These are phyloP conservation scores for Triadica sebifera DNA, from an alignment of 345 rosid genomes.

Conservation along the genomic window DNA sequence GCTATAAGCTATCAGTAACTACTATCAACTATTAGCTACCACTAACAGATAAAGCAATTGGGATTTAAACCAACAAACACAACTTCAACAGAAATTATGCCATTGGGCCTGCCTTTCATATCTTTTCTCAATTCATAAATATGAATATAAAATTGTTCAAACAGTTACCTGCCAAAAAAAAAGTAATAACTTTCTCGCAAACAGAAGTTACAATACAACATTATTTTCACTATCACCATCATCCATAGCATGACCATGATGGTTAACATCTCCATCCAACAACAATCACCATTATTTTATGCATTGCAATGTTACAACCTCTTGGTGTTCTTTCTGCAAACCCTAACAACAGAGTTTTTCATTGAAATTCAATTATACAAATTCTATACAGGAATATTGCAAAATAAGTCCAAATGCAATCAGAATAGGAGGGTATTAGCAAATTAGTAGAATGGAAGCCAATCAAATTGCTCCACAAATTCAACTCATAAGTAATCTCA, in stretches of 20 bases:
- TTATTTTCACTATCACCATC: background rate
- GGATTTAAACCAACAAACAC: too few relatives aligned
- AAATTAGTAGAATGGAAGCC: constrained; percentile 10
- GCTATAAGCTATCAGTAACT: too few relatives aligned
- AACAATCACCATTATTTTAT: background rate
- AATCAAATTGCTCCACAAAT: background rate
- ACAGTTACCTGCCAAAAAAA: too few relatives aligned
- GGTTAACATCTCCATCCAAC: background rate
- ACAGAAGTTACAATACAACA: too few relatives aligned
- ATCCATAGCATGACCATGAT: background rate
- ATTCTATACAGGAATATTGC: background rate
- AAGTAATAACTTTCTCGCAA: too few relatives aligned
- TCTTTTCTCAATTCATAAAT: too few relatives aligned
- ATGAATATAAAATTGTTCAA: too few relatives aligned
- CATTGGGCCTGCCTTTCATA: too few relatives aligned
- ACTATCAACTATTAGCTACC: too few relatives aligned
- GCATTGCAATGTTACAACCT: background rate
- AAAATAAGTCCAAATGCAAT: background rate
- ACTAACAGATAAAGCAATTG: too few relatives aligned
- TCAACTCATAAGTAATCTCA: background rate
- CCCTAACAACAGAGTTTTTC: background rate
- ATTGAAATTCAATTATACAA: background rate
- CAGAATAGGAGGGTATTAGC: background rate
- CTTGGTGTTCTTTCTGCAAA: background rate
- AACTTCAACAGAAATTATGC: too few relatives aligned